Percentiles rank a stretch among this genome's conserved stretches.
Evolutionary conservation across 106 monocot species (phyloP).

Genomic region (Dendrobium huoshanense): DNA sequence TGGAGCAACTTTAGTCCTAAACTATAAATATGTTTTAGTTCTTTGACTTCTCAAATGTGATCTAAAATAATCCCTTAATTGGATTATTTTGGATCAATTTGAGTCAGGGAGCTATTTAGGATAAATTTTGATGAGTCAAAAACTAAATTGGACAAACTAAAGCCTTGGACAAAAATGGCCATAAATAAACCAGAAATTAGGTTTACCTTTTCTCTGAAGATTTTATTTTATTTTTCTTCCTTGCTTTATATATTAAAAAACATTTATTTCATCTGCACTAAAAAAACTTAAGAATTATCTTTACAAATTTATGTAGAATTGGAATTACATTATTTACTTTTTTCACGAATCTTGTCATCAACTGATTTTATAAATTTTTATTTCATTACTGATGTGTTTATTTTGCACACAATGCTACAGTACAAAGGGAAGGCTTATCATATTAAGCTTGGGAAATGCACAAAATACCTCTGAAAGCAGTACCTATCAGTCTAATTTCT

Average conservation of each 20-base stretch:
- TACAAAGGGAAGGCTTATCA: constrained; percentile 67
- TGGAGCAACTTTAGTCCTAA: too few species aligned
- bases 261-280: neutral
- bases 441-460: constrained; percentile 48
- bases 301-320: neutral
- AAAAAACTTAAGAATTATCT: neutral
- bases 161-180: too few species aligned
- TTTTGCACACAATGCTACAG: constrained; percentile 29
- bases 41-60: too few species aligned
- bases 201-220: neutral
- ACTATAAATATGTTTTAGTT: too few species aligned
- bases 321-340: neutral
- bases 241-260: neutral
- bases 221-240: neutral
- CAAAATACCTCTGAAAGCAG: constrained; percentile 39
- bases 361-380: neutral
- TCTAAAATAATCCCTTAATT: too few species aligned
- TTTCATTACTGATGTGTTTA: neutral
- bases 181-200: neutral
- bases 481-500: constrained; percentile 23
- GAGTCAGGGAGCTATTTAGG: too few species aligned
- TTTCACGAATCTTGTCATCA: neutral
- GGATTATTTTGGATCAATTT: too few species aligned
- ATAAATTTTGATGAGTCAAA: too few species aligned
- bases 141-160: too few species aligned